Evolutionary conservation across 2,329 filamentous ascomycete genomes (phyloP), one percentile per base, ranked within the genome.

Genomic region (Aspergillus flavus): DNA sequence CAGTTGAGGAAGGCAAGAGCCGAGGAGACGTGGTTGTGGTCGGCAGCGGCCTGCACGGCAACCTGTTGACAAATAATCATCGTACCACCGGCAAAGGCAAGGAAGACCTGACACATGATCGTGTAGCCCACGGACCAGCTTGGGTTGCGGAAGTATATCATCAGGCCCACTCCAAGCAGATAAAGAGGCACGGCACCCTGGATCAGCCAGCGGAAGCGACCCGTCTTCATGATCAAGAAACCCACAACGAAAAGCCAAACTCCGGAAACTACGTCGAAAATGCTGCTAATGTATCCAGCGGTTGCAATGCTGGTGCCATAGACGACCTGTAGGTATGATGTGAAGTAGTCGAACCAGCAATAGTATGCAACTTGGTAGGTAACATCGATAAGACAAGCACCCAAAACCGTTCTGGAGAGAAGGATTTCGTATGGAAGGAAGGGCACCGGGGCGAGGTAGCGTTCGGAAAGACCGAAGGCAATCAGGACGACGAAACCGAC

Each of bases 181-280:
- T 77, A 81, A 11, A 85, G 62, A 0, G 83, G 83, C 1, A 84
- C 72, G 28, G 80, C 83, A 50, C 82, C 79, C 67, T 76, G 80
- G 6, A 81, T 78, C 7, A 83, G 65, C 63, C 75, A 81, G 73
- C 85, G 86, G 77, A 84, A 84, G 32, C 78, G 80, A 9, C 81
- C 81, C 1, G 79, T 83, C 26, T 68, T 70, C 46, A 80, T 80
- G 64, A 87, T 84, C 36, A 80, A 62, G n/a, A 84, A 71, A 6
- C 84, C 85, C 6, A 86, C 76, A 71, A 83, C 81, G 58, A 88
- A 78, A 9, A 84, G 82, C 71, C 83, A 81, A 7, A 89, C 74
- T 63, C 85, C 86, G 21, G 83, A 83, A 19, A 79, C 81, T 66
- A 84, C 84, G 73, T 85, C 69, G 58, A 77, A 87, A 64, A 78